phyloP scores from a whole-genome alignment of 2,329 filamentous ascomycete species.

The Phialocephala subalpina region DNA sequence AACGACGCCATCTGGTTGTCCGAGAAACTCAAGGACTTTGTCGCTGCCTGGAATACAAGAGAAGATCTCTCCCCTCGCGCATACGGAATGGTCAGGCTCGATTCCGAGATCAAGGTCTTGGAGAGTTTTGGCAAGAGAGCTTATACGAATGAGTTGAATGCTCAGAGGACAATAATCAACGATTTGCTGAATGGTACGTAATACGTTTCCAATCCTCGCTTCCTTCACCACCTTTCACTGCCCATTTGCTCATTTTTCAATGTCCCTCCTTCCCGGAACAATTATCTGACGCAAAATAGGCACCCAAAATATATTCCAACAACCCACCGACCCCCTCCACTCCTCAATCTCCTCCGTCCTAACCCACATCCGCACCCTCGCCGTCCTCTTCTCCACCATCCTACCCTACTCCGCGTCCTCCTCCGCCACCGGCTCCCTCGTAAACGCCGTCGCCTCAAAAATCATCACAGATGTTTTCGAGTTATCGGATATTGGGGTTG shows the following conservation, averaged over 20 bases:
- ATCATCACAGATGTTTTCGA: constrained; percentile 70
- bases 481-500: constrained; percentile 66
- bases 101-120: constrained; percentile 66
- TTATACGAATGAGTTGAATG: constrained; percentile 66
- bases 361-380: constrained; percentile 60
- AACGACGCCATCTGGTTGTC: constrained; percentile 72
- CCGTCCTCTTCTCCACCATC: constrained; percentile 64
- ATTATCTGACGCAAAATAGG: constrained; percentile 43
- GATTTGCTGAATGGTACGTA: constrained; percentile 63
- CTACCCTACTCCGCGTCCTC: constrained; percentile 68
- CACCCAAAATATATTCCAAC: constrained; percentile 65
- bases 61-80: constrained; percentile 59
- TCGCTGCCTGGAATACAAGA: constrained; percentile 59
- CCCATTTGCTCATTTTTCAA: too few species aligned
- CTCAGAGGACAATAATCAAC: constrained; percentile 67
- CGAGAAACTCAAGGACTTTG: constrained; percentile 60
- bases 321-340: constrained; percentile 52
- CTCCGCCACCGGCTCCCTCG: constrained; percentile 67
- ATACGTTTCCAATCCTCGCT: too few species aligned
- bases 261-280: constrained; percentile 20
- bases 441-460: constrained; percentile 65
- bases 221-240: too few species aligned
- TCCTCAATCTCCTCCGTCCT: constrained; percentile 61
- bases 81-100: constrained; percentile 62
- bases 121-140: constrained; percentile 68